Conservation (phyloP, 2,329 filamentous ascomycete species). For the Fusarium sp. region DNA sequence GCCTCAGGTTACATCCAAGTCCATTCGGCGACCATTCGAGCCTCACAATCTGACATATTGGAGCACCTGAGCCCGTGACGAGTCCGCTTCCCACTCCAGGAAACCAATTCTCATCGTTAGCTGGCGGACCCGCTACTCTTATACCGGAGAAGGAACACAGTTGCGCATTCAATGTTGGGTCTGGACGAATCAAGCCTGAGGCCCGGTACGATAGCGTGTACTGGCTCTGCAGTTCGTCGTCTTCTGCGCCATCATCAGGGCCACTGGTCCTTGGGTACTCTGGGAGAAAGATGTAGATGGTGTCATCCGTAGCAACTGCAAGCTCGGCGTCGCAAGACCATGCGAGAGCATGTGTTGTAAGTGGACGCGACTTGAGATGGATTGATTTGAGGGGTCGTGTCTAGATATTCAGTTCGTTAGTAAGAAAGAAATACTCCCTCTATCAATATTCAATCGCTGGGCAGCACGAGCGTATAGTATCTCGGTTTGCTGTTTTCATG, state of each 20-base stretch:
- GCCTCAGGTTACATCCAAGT: conserved; percentile 66
- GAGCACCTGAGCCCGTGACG: conserved; percentile 62
- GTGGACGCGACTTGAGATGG: conserved; percentile 58
- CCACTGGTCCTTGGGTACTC: conserved; percentile 54
- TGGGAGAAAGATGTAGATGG: conserved; percentile 65
- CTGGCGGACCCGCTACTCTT: conserved; percentile 47
- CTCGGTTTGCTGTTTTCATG: neutral
- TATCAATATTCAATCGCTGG: neutral
- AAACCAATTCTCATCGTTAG: conserved; percentile 51
- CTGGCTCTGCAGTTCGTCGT: conserved; percentile 50
- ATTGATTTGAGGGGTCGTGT: conserved; percentile 63
- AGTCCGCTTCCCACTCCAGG: conserved; percentile 61
- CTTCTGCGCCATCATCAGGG: conserved; percentile 47
- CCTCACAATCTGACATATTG: conserved; percentile 67
- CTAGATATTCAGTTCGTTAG: conserved; percentile 42
- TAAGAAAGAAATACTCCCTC: neutral
- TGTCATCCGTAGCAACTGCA: conserved; percentile 69
- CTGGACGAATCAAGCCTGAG: conserved; percentile 54
- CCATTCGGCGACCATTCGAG: conserved; percentile 71
- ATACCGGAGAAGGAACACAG: conserved; percentile 58
- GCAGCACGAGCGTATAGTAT: neutral
- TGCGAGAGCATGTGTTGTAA: conserved; percentile 59
- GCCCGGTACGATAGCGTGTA: conserved; percentile 54
- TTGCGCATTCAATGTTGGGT: conserved; percentile 60
- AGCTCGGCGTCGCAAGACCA: conserved; percentile 72